Conservation (phyloP, 2,329 filamentous ascomycete species). For the Dothideomycetes sp. region DNA sequence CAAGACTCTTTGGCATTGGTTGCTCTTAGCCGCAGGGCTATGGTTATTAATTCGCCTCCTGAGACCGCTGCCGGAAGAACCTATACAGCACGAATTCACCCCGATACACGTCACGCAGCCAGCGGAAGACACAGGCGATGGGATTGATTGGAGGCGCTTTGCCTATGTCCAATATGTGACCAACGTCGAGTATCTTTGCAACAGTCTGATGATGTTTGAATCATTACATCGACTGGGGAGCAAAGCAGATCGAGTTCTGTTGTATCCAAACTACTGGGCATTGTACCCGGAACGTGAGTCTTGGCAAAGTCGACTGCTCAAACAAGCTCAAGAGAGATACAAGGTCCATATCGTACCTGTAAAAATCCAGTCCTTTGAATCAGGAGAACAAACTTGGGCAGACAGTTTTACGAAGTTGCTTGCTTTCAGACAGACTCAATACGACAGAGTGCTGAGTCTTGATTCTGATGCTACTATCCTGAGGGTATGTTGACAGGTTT, state of each 20-base stretch:
- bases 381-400: slow-evolving; percentile 46
- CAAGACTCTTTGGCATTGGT: slow-evolving; percentile 11
- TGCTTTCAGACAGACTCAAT: slow-evolving; percentile 57
- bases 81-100: slow-evolving; percentile 3
- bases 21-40: slow-evolving; percentile 5
- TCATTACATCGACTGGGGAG: slow-evolving; percentile 31
- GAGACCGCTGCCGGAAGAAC: slow-evolving; percentile 1
- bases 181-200: slow-evolving; percentile 34
- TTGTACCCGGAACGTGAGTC: background rate
- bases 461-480: slow-evolving; percentile 57
- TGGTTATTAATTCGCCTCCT: slow-evolving; percentile 3
- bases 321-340: slow-evolving; percentile 40
- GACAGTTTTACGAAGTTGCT: slow-evolving; percentile 59
- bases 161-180: slow-evolving; percentile 38
- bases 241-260: slow-evolving; percentile 35
- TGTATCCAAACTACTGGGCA: slow-evolving; percentile 32
- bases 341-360: slow-evolving; percentile 41
- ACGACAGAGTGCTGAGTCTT: slow-evolving; percentile 47
- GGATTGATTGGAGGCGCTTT: slow-evolving; percentile 29
- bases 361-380: slow-evolving; percentile 22
- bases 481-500: slow-evolving; percentile 11
- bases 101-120: slow-evolving; percentile 4
- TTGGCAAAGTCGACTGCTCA: slow-evolving; percentile 34
- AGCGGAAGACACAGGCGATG: slow-evolving; percentile 1
- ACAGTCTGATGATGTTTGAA: slow-evolving; percentile 36